A percentile compares a stretch with the other conserved stretches of the same genome.
Conservation (phyloP, 140 eudicot species). For the Oenanthe javanica region DNA sequence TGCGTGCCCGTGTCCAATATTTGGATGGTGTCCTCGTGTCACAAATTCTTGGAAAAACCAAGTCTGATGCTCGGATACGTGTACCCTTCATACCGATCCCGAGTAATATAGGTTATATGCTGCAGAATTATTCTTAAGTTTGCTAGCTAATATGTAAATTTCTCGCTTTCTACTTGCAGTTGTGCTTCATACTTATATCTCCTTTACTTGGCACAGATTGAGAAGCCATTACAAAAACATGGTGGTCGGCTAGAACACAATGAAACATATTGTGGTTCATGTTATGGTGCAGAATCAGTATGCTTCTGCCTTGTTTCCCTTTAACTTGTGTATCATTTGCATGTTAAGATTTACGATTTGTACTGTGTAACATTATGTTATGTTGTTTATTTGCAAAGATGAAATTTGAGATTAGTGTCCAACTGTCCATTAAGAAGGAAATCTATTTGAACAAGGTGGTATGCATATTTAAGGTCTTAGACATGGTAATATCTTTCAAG, state of each 20-base stretch:
- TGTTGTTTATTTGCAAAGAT: neutral
- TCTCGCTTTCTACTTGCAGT: neutral
- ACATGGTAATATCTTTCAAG: no score
- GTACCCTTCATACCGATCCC: no score
- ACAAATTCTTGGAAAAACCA: no score
- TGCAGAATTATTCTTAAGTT: neutral
- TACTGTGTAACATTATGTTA: neutral
- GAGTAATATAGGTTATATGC: neutral
- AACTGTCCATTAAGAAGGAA: neutral
- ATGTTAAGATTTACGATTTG: neutral
- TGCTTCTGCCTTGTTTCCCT: conserved; percentile 16
- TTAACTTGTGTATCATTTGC: neutral
- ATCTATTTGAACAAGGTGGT: neutral
- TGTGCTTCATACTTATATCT: neutral
- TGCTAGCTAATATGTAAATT: neutral
- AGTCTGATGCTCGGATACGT: no score
- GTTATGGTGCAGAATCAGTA: conserved; percentile 67
- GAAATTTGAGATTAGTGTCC: neutral
- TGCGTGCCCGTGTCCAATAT: no score
- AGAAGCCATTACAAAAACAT: conserved; percentile 55
- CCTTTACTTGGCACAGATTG: conserved; percentile 28
- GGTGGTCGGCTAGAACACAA: conserved; percentile 64
- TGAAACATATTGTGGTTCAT: conserved; percentile 67
- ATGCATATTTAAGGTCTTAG: neutral
- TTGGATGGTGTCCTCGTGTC: no score